Evolutionary conservation across 2,329 filamentous ascomycete genomes (phyloP).

Genomic region (Colletotrichum somersetense): DNA sequence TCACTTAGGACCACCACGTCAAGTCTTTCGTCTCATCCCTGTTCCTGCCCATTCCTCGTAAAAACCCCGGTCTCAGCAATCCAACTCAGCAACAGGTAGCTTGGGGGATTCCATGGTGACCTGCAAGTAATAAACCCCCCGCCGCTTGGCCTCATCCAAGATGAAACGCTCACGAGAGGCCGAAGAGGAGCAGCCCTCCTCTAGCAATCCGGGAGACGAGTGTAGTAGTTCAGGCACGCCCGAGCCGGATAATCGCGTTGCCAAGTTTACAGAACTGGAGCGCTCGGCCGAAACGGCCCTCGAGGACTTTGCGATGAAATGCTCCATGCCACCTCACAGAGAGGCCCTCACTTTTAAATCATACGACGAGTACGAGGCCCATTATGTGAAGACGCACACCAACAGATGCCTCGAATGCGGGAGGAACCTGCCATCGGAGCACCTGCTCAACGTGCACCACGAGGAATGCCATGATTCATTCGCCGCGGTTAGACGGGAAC

Average conservation of each 20-base stretch:
- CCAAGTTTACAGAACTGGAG: slow-evolving; percentile 74
- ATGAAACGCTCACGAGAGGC: slow-evolving; percentile 76
- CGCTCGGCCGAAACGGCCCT: slow-evolving; percentile 50
- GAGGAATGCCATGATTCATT: slow-evolving; percentile 92
- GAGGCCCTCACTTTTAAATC: slow-evolving; percentile 77
- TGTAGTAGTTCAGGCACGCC: slow-evolving; percentile 30
- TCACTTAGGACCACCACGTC: background rate
- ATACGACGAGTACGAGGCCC: slow-evolving; percentile 86
- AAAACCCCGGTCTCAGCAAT: slow-evolving; percentile 16
- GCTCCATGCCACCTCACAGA: slow-evolving; percentile 83
- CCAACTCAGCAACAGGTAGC: slow-evolving; percentile 7
- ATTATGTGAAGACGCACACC: slow-evolving; percentile 84
- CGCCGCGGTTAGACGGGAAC: slow-evolving; percentile 76
- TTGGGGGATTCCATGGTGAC: slow-evolving; percentile 23
- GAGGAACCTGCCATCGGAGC: slow-evolving; percentile 88
- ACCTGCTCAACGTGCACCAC: slow-evolving; percentile 86
- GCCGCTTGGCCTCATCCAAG: slow-evolving; percentile 44
- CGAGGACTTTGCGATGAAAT: slow-evolving; percentile 72
- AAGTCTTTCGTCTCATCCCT: background rate
- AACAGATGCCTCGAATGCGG: slow-evolving; percentile 88
- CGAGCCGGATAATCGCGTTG: slow-evolving; percentile 47
- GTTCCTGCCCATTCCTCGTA: slow-evolving; percentile 12
- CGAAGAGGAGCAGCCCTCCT: slow-evolving; percentile 62
- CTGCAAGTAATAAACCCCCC: slow-evolving; percentile 40
- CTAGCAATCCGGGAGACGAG: slow-evolving; percentile 45